Base-by-base conservation (phyloP, 148 eudicot genomes). In the Fagopyrum tataricum region DNA sequence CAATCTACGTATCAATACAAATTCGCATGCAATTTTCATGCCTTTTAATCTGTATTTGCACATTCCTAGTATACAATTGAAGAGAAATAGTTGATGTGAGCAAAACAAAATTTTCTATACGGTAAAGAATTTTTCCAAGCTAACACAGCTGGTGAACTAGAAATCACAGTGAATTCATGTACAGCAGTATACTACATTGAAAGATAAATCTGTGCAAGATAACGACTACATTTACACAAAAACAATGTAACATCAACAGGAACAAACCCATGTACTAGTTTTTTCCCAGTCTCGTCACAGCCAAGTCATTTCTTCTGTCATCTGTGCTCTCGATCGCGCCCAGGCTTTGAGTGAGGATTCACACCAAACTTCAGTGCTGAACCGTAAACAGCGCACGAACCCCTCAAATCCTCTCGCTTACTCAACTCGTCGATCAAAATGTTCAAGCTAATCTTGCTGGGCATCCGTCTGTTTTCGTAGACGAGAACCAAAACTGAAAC, bases 341-440 rank as follows among this genome's bases (percentile, higher is more conserved):
- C 62, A 10, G 92, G 93, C 49, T 81, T 67, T 26, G 31, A 71
- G 23, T 84, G 80, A 31, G 91, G 88, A 77, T 61, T 48, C 41
- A 87, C 83, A 62, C 98, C 94, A n/a, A 73, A 76, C 74, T 90
- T 93, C 73, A 93, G 56, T 6, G 94, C 93, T 13, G 82, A 76
- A 55, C 88, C 89, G 75, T 84, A 93, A 44, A 93, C 71, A 66
- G 23, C 56, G 72, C 78, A 72, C 55, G 92, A 86, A 78, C 78
- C 74, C 48, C 73, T 67, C 72, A 61, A 48, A 62, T 82, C 77
- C 40, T 88, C 94, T 55, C 73, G 81, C 76, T 73, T 77, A 78
- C 84, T 84, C 51, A 89, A 75, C 79, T 84, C 89, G 70, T 82
- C 79, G 18, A 93, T 86, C 88, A 93, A 81, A 40, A 79, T 71